phyloP scores from a whole-genome alignment of 2,329 filamentous ascomycete genomes.

The Penicillium sp. region DNA sequence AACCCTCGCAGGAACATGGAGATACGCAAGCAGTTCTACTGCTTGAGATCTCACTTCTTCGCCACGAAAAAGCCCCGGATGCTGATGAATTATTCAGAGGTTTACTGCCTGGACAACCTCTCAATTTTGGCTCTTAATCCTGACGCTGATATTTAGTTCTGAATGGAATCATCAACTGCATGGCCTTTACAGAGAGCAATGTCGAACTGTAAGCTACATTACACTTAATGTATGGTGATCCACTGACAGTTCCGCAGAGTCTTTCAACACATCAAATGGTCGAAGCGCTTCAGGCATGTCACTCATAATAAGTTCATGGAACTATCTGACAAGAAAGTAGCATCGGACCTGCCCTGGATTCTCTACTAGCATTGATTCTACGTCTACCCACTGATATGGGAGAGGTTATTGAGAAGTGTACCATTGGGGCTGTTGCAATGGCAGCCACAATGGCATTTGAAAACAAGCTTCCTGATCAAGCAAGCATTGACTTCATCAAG shows the following conservation, averaged over 20 bases:
- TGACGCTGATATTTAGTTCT: conserved; percentile 45
- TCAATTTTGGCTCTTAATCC: neutral
- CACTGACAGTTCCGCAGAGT: conserved; percentile 36
- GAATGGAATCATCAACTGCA: conserved; percentile 55
- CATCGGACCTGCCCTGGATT: conserved; percentile 26
- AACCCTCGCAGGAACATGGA: conserved; percentile 35
- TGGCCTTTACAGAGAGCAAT: conserved; percentile 57
- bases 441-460: neutral
- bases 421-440: conserved; percentile 66
- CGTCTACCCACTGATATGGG: conserved; percentile 49
- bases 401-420: conserved; percentile 62
- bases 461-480: conserved; percentile 45
- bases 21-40: conserved; percentile 62
- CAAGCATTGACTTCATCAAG: conserved; percentile 31
- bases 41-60: conserved; percentile 57
- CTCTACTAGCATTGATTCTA: conserved; percentile 59
- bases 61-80: conserved; percentile 33
- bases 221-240: neutral
- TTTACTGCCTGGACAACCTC: conserved; percentile 18
- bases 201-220: conserved; percentile 52
- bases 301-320: neutral
- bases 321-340: neutral
- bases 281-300: conserved; percentile 52
- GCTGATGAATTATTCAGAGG: conserved; percentile 39
- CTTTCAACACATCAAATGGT: conserved; percentile 61